Evolutionary conservation across 2,329 filamentous ascomycete genomes (phyloP), one percentile per base, ranked within the genome.

Genomic region (Chrysoporthe deuterocubensis): DNA sequence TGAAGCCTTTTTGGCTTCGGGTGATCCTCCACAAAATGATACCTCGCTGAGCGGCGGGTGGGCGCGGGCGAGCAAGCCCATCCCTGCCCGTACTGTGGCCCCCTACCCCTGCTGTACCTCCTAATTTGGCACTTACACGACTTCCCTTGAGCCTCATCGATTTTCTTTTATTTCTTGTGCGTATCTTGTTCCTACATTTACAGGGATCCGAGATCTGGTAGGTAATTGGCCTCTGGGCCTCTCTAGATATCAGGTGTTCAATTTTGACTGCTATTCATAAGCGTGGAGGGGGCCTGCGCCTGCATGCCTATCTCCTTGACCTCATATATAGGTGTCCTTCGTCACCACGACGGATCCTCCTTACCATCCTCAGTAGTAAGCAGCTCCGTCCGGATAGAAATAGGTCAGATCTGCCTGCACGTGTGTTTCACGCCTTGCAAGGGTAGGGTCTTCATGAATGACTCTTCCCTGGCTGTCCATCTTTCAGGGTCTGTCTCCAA

Each of bases 131-230:
- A 60, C 44, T 26, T 60, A 60, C 57, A 60, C 40, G 11, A 44
- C 57, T 18, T 42, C 57, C 14, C 57, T 43, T 60, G 37, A 60
- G 54, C 54, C 54, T 57, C 54, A 57, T 40, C 32, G 16, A 40
- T 14, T n/a, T n/a, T 57, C 18, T 57, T 9, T 6, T 2, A 40
- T 34, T 57, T 21, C 6, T 40, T 9, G 34, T 13, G 50, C 6
- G 26, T 26, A n/a, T 57, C 34, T 56, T n/a, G 6, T 4, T 9
- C 13, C 5, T 32, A 26, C 13, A 16, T 34, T 8, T 37, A 8
- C n/a, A 37, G 34, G 26, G 1, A 18, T 37, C 16, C 9, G 26
- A 37, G 21, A n/a, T 4, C 8, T 37, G 32, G n/a, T 11, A 37
- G n/a, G 52, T 57, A 18, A 8, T 14, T 9, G 9, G 37, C 37